phyloP scores from a whole-genome alignment of 441 rosid species.

The Populus hybrid region DNA sequence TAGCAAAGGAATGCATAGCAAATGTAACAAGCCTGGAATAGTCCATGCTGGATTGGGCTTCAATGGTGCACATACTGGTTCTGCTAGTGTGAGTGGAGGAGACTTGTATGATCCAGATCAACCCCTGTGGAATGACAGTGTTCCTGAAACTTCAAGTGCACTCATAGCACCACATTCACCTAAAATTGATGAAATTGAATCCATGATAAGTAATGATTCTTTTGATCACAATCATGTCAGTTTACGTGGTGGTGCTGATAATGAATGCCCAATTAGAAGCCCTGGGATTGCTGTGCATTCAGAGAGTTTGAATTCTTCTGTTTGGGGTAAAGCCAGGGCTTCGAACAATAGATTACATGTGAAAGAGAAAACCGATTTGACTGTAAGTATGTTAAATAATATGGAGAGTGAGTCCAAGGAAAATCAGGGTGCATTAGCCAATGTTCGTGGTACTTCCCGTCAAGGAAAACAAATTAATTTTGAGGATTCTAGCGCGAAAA shows the following conservation, averaged over 20 bases:
- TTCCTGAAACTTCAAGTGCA: constrained; percentile 65
- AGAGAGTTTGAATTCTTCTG: constrained; percentile 45
- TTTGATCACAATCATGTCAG: constrained; percentile 41
- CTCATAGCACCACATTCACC: constrained; percentile 51
- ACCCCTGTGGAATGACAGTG: constrained; percentile 86
- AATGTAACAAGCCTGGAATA: no score
- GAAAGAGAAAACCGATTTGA: constrained; percentile 57
- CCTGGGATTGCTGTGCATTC: constrained; percentile 20
- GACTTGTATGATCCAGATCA: constrained; percentile 99
- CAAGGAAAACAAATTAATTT: constrained; percentile 49
- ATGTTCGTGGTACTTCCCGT: constrained; percentile 34
- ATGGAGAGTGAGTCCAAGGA: constrained; percentile 56
- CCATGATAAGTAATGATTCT: constrained; percentile 45
- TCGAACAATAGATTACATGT: constrained; percentile 44
- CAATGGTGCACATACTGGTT: no score
- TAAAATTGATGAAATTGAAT: constrained; percentile 51
- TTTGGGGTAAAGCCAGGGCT: constrained; percentile 75
- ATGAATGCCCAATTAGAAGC: constrained; percentile 39
- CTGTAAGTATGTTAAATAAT: constrained; percentile 36
- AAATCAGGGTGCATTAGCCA: constrained; percentile 36
- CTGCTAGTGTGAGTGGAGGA: constrained; percentile 48
- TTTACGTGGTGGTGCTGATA: constrained; percentile 37
- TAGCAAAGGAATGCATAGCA: no score
- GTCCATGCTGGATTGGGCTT: no score
- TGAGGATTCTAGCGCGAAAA: constrained; percentile 46